A percentile compares a stretch with the other conserved stretches of the same genome.
Conservation (phyloP, 345 rosid species). For the Syzygium aromaticum region DNA sequence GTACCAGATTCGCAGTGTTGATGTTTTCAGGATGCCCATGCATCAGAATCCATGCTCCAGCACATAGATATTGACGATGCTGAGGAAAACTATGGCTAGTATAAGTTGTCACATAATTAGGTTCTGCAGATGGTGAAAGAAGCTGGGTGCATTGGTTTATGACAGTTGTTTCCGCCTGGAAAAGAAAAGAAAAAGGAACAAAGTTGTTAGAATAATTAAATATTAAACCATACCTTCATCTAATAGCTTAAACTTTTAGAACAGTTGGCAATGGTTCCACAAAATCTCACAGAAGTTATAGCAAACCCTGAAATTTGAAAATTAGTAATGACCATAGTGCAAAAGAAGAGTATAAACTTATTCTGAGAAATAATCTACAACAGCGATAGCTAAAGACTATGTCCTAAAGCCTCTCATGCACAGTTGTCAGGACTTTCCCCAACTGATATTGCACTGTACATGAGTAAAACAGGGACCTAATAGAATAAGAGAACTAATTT, state of each 20-base stretch:
- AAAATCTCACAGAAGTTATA: background rate
- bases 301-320: background rate
- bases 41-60: constrained; percentile 97
- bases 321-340: background rate
- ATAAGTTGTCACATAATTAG: constrained; percentile 69
- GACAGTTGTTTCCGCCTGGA: constrained; percentile 81
- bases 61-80: constrained; percentile 86
- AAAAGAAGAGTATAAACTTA: background rate
- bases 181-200: constrained; percentile 3
- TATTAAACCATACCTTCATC: too few species aligned
- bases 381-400: background rate
- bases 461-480: background rate
- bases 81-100: constrained; percentile 66
- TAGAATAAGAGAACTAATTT: background rate
- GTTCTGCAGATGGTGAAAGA: constrained; percentile 80
- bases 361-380: background rate
- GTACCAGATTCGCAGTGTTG: constrained; percentile 81
- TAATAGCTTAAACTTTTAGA: too few species aligned
- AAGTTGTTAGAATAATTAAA: background rate
- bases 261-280: too few species aligned
- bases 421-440: background rate
- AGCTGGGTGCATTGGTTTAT: constrained; percentile 88
- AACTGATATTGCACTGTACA: background rate
- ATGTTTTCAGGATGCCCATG: constrained; percentile 87
- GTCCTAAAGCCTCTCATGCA: background rate